A percentile compares a stretch with the other conserved stretches of the same genome.
Conservation (phyloP, 306 rosid species). For the Gastrolobium villosum region DNA sequence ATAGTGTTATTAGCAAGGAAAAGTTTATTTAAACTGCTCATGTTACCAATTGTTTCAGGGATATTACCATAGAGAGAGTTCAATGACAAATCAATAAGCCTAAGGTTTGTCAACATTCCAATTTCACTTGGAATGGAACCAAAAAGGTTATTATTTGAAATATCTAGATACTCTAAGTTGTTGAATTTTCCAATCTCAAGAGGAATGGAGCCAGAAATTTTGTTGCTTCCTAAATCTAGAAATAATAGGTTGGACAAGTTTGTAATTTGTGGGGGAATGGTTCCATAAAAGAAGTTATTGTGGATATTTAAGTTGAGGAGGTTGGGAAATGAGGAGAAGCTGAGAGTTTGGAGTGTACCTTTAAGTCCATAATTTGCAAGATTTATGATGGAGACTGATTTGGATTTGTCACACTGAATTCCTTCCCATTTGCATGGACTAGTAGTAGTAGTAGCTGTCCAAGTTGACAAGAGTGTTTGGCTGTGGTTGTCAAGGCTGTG, state of each 20-base stretch:
- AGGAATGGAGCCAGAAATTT: constrained; percentile 34
- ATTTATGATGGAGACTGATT: background rate
- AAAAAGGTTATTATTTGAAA: background rate
- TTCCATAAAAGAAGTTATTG: constrained; percentile 27
- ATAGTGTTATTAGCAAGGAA: constrained; percentile 18
- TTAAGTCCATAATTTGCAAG: constrained; percentile 25
- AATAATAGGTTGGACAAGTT: constrained; percentile 43
- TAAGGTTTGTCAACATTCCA: constrained; percentile 45
- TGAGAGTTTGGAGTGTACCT: constrained; percentile 52
- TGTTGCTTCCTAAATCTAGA: constrained; percentile 38
- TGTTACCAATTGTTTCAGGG: constrained; percentile 45
- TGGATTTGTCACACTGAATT: constrained; percentile 40
- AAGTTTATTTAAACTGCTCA: constrained; percentile 17
- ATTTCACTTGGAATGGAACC: constrained; percentile 54
- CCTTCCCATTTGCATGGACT: constrained; percentile 46
- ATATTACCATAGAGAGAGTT: constrained; percentile 38
- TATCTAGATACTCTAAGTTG: background rate
- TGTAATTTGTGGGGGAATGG: constrained; percentile 50
- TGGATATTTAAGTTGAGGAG: constrained; percentile 36
- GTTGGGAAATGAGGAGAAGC: constrained; percentile 45
- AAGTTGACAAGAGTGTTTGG: constrained; percentile 43
- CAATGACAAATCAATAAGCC: background rate
- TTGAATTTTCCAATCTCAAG: constrained; percentile 49
- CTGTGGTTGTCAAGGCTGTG: constrained; percentile 37
- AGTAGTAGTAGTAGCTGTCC: constrained; percentile 17